Evolutionary conservation across 2,329 filamentous ascomycete genomes (phyloP).

Genomic region (Colletotrichum ledebouriae): DNA sequence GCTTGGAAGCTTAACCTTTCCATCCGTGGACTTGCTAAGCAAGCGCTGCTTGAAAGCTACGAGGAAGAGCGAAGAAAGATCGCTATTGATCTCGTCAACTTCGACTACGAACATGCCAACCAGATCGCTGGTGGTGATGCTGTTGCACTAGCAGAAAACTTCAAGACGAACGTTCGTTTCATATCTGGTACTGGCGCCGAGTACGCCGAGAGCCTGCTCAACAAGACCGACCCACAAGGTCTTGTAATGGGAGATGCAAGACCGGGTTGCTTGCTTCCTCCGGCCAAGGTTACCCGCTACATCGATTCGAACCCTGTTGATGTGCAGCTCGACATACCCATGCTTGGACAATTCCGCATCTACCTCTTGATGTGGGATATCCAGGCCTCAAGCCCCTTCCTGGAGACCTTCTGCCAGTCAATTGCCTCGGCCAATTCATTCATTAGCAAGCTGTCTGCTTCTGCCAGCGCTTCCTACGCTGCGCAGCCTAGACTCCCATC

Average conservation of each 20-base stretch:
- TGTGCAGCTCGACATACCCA: conserved; percentile 81
- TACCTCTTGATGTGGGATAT: conserved; percentile 79
- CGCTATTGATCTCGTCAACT: conserved; percentile 70
- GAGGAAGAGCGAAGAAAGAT: conserved; percentile 74
- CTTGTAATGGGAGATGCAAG: conserved; percentile 63
- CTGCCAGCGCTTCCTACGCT: conserved; percentile 72
- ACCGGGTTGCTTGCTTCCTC: conserved; percentile 70
- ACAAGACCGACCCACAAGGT: conserved; percentile 57
- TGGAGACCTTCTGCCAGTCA: conserved; percentile 69
- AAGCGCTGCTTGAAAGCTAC: conserved; percentile 70
- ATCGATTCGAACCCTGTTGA: conserved; percentile 84
- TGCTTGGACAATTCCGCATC: conserved; percentile 82
- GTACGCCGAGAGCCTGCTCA: conserved; percentile 66
- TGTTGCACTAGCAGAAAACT: conserved; percentile 75
- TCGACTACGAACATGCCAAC: conserved; percentile 70
- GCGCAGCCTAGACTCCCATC: conserved; percentile 68
- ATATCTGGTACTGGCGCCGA: conserved; percentile 80
- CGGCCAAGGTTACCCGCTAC: conserved; percentile 79
- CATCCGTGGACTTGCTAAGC: conserved; percentile 68
- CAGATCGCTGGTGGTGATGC: conserved; percentile 73
- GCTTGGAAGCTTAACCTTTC: conserved; percentile 65
- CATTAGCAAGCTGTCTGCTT: conserved; percentile 70
- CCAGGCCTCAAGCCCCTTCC: conserved; percentile 66
- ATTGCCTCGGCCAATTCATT: conserved; percentile 66
- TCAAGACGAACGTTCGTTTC: conserved; percentile 78